Percentiles rank a stretch among this genome's conserved stretches.
Conservation (phyloP, 495 filamentous ascomycete genomes). For the Neurospora sp. region DNA sequence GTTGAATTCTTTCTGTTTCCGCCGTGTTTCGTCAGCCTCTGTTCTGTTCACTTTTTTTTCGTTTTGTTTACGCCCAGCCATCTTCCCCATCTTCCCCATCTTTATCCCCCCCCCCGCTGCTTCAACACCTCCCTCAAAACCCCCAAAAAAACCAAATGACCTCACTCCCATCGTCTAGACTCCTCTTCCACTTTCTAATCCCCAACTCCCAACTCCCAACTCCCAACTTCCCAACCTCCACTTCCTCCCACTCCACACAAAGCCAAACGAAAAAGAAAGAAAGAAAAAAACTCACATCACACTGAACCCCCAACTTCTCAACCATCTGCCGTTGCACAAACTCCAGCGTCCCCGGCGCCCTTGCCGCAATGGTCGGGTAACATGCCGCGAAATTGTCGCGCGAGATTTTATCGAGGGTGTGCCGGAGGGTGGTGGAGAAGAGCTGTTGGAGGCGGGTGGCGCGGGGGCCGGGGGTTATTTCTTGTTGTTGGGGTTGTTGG, state of each 20-base stretch:
- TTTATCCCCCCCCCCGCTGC: too few species aligned
- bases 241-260: too few species aligned
- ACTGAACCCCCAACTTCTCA: constrained; percentile 51
- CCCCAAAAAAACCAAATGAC: too few species aligned
- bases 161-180: too few species aligned
- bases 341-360: constrained; percentile 57
- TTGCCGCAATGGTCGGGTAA: constrained; percentile 71
- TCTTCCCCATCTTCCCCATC: too few species aligned
- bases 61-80: too few species aligned
- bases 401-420: constrained; percentile 62
- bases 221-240: too few species aligned
- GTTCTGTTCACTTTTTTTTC: too few species aligned
- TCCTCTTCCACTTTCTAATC: too few species aligned
- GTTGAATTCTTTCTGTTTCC: constrained; percentile 59
- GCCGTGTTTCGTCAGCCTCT: too few species aligned
- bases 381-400: constrained; percentile 76
- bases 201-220: too few species aligned
- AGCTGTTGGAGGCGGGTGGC: constrained; percentile 61
- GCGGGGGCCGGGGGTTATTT: constrained; percentile 62
- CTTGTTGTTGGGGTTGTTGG: not conserved
- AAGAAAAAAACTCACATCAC: constrained; percentile 23
- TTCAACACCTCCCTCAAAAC: too few species aligned
- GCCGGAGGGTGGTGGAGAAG: constrained; percentile 56
- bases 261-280: not conserved
- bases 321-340: constrained; percentile 63